Evolutionary conservation across 306 rosid genomes (phyloP), one percentile per base, ranked within the genome.

Genomic region (Gastrolobium villosum): DNA sequence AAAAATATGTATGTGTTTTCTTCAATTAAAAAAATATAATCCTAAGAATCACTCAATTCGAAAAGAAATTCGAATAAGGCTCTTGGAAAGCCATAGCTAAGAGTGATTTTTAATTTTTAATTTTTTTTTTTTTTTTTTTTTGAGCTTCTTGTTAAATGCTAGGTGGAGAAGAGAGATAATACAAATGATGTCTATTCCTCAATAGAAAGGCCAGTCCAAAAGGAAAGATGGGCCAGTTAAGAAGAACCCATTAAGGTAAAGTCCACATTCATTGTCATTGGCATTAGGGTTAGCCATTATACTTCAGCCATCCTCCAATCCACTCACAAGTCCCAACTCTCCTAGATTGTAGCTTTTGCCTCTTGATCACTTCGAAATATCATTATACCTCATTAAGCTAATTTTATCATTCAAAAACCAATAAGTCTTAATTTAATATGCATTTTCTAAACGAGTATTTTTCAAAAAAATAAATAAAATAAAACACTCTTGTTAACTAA

Each of bases 221-320:
- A 9, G 10, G 14, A 6, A 64, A 64, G 50, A 40, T 39, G 70
- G 48, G 35, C 13, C 70, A 64, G 39, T 40, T 64, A 39, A 39
- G 6, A 8, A 39, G 49, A 14, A 39, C 14, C 50, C 10, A 14
- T 14, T 39, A 64, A 7, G 70, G 3, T 7, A 63, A 7, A 7
- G 69, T 64, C 34, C 49, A 3, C 14, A 63, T 37, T 37, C 46
- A 63, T 63, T 63, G 32, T 45, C 26, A 34, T 60, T 35, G 66
- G 26, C 46, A 62, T 4, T 14, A 5, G 43, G 68, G 32, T 5
- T 20, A 20, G 32, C 10, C 59, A 14, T 20, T 20, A 20, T 20
- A 20, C 26, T 20, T 20, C 26, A 20, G 26, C 26, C 26, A 20
- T 20, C 26, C 26, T 20, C 26, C 26, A 20, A 20, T 20, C 26